Evolutionary conservation across 495 filamentous ascomycete genomes (phyloP).

Genomic region (Penicillium roqueforti): DNA sequence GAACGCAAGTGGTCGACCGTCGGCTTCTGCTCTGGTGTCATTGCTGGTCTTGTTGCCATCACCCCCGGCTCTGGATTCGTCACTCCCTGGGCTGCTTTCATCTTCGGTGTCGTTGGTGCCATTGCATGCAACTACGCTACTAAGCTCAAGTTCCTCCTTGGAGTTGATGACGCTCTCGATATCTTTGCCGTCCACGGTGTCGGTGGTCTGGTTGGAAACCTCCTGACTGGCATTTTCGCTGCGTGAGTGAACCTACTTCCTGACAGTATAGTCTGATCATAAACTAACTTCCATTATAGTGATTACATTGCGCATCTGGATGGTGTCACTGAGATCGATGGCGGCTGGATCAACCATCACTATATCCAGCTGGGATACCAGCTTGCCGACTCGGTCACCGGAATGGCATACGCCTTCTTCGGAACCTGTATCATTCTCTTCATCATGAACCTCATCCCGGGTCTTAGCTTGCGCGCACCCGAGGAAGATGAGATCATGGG

Average conservation of each 20-base stretch:
- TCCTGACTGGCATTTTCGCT: conserved; percentile 87
- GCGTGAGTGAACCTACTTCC: conserved; percentile 51
- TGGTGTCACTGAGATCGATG: conserved; percentile 62
- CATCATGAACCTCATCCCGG: conserved; percentile 81
- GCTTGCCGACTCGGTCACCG: conserved; percentile 78
- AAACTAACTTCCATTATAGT: conserved; percentile 33
- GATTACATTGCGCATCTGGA: conserved; percentile 91
- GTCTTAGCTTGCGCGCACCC: conserved; percentile 70
- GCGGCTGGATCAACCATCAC: conserved; percentile 88
- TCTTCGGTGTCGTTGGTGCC: conserved; percentile 83
- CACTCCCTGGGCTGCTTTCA: conserved; percentile 87
- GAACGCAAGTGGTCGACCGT: conserved; percentile 97
- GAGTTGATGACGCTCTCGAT: conserved; percentile 86
- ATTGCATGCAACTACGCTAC: conserved; percentile 90
- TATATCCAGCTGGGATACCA: conserved; percentile 88
- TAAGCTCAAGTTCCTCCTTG: conserved; percentile 87
- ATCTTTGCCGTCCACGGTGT: conserved; percentile 92
- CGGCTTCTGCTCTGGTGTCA: conserved; percentile 91
- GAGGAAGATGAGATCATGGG: conserved; percentile 88
- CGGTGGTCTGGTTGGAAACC: conserved; percentile 85
- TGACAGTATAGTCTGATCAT: not conserved
- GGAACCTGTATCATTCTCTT: conserved; percentile 85
- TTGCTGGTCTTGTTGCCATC: conserved; percentile 88
- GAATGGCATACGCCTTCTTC: conserved; percentile 80
- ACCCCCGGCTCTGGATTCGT: conserved; percentile 90